Evolutionary conservation across 2,329 filamentous ascomycete species (phyloP).

Genomic region (Calonectria ilicicola): DNA sequence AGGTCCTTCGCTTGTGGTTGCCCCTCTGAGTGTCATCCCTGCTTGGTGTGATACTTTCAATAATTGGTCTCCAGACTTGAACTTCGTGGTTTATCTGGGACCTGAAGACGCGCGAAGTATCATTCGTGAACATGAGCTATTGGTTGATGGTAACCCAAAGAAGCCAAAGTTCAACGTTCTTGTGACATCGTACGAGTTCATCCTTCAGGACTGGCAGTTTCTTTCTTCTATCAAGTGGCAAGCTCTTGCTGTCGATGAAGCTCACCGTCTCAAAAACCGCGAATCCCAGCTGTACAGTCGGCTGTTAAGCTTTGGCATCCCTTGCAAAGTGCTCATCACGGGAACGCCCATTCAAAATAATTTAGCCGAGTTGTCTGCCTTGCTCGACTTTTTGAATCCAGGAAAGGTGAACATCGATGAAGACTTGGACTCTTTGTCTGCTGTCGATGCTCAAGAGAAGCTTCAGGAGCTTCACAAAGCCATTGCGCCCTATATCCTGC

Average conservation of each 20-base stretch:
- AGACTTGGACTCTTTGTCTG: slow-evolving; percentile 83
- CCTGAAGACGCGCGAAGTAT: slow-evolving; percentile 87
- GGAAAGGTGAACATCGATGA: slow-evolving; percentile 92
- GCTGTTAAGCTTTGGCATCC: slow-evolving; percentile 86
- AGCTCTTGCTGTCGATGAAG: slow-evolving; percentile 95
- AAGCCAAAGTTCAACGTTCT: slow-evolving; percentile 98
- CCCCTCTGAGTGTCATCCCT: slow-evolving; percentile 95
- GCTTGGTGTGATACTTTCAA: slow-evolving; percentile 99
- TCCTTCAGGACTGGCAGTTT: slow-evolving; percentile 86
- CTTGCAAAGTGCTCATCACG: slow-evolving; percentile 92
- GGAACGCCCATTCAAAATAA: slow-evolving; percentile 99
- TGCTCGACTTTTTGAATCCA: slow-evolving; percentile 98
- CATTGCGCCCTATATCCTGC: slow-evolving; percentile 94
- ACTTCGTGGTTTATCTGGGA: slow-evolving; percentile 97
- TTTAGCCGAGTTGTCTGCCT: slow-evolving; percentile 87
- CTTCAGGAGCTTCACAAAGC: slow-evolving; percentile 85
- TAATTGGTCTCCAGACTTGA: slow-evolving; percentile 93
- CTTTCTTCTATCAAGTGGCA: slow-evolving; percentile 96
- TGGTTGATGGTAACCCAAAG: slow-evolving; percentile 86
- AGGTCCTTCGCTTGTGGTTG: slow-evolving; percentile 96
- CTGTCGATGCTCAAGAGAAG: slow-evolving; percentile 86
- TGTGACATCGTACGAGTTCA: slow-evolving; percentile 97
- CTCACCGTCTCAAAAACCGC: slow-evolving; percentile 94
- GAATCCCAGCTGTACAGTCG: slow-evolving; percentile 94
- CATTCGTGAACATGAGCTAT: slow-evolving; percentile 90